Evolutionary conservation across 2,329 filamentous ascomycete species (phyloP).

Genomic region (Sarocladiaceae sp.): DNA sequence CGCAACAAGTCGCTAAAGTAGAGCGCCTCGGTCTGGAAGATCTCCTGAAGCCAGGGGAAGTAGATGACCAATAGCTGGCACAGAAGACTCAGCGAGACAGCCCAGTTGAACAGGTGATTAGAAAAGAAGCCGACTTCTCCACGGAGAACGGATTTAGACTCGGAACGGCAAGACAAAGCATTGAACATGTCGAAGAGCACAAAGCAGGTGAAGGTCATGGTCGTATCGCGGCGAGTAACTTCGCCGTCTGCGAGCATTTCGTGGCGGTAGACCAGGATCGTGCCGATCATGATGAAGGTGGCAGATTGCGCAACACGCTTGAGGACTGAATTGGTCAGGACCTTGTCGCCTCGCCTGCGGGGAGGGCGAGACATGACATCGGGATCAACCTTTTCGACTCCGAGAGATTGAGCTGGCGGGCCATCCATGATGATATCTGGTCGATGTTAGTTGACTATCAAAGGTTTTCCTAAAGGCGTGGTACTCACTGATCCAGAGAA

Average conservation of each 20-base stretch:
- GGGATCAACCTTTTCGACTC: slow-evolving; percentile 90
- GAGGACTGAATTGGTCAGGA: slow-evolving; percentile 81
- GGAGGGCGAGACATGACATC: slow-evolving; percentile 92
- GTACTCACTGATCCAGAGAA: slow-evolving; percentile 95
- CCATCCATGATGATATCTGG: slow-evolving; percentile 99
- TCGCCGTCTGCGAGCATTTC: slow-evolving; percentile 83
- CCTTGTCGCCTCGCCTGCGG: slow-evolving; percentile 76
- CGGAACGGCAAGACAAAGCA: slow-evolving; percentile 86
- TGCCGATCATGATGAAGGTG: slow-evolving; percentile 86
- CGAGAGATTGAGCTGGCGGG: slow-evolving; percentile 92
- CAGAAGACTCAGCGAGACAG: slow-evolving; percentile 76
- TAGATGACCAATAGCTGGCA: slow-evolving; percentile 93
- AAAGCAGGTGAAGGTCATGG: slow-evolving; percentile 99
- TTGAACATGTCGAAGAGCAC: slow-evolving; percentile 99
- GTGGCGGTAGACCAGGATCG: slow-evolving; percentile 82
- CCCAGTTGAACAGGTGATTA: slow-evolving; percentile 96
- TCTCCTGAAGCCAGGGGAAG: slow-evolving; percentile 84
- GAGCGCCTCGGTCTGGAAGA: slow-evolving; percentile 93
- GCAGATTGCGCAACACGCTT: slow-evolving; percentile 84
- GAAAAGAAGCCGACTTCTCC: slow-evolving; percentile 80
- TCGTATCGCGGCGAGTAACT: slow-evolving; percentile 90
- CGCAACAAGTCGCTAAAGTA: slow-evolving; percentile 68
- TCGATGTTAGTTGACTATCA: slow-evolving; percentile 14
- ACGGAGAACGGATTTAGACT: slow-evolving; percentile 80
- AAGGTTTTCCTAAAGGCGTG: slow-evolving; percentile 9